phyloP scores from a whole-genome alignment of 305 asterid genomes.

The Solanum hybrid region DNA sequence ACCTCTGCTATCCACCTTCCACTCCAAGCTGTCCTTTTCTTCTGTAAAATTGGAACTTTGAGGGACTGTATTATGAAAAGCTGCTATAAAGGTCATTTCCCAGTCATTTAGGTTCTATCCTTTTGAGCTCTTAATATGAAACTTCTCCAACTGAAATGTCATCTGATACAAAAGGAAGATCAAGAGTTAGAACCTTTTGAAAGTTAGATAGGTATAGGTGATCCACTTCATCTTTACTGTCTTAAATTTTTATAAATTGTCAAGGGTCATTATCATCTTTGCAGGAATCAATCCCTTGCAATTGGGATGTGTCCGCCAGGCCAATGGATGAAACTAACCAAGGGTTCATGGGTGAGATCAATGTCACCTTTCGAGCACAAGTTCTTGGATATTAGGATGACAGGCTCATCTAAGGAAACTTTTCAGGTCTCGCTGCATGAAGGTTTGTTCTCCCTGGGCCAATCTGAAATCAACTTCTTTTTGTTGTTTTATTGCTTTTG shows the following conservation, averaged over 20 bases:
- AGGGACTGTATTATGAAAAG: neutral
- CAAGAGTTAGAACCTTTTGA: neutral
- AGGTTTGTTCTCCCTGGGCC: constrained; percentile 39
- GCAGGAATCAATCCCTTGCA: constrained; percentile 66
- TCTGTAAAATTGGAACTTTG: neutral
- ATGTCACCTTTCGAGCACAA: constrained; percentile 89
- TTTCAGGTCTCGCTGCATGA: constrained; percentile 68
- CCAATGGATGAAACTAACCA: constrained; percentile 68
- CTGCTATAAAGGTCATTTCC: neutral
- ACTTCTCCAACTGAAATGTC: neutral
- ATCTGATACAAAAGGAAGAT: neutral
- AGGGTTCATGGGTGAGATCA: constrained; percentile 59
- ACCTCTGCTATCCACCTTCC: neutral
- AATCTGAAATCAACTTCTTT: neutral
- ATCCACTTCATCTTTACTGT: neutral
- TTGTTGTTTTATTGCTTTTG: constrained; percentile 2
- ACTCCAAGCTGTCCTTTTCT: neutral
- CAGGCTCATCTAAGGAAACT: constrained; percentile 38
- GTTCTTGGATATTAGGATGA: constrained; percentile 61
- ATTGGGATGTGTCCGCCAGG: constrained; percentile 70
- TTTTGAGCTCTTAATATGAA: neutral
- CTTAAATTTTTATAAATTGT: neutral
- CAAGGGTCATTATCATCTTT: constrained; percentile 3
- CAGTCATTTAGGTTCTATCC: neutral
- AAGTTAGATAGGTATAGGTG: constrained; percentile 2